Conservation (phyloP, 116 monocot genomes). For the Posidonia oceanica region DNA sequence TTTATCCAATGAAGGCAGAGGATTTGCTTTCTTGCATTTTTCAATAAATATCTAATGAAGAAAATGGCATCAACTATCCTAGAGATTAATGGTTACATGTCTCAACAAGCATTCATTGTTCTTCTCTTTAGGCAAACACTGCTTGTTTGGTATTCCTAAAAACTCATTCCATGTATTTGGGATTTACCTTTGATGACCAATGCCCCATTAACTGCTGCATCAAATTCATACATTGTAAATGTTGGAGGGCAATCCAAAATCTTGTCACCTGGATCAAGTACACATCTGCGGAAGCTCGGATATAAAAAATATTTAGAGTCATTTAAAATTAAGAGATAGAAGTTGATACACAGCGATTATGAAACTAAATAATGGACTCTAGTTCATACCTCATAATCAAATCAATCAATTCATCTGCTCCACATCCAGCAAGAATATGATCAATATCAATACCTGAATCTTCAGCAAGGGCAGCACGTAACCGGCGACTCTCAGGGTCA, state of each 20-base stretch:
- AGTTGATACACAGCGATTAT: not conserved
- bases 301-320: not conserved
- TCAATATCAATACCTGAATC: slow-evolving; percentile 89
- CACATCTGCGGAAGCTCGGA: slow-evolving; percentile 53
- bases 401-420: slow-evolving; percentile 97
- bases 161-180: not conserved
- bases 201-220: slow-evolving; percentile 95
- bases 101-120: no score
- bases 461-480: slow-evolving; percentile 85
- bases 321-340: not conserved
- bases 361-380: not conserved
- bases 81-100: no score
- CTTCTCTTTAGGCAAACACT: no score
- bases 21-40: no score
- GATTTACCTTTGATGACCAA: slow-evolving; percentile 67
- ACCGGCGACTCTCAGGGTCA: slow-evolving; percentile 81
- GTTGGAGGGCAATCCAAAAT: slow-evolving; percentile 98
- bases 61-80: no score
- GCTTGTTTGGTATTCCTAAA: not conserved
- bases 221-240: slow-evolving; percentile 99
- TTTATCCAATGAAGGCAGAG: no score
- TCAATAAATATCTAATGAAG: no score
- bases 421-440: slow-evolving; percentile 93
- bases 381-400: slow-evolving; percentile 80
- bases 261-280: slow-evolving; percentile 94